Evolutionary conservation across 83 land plant species (phyloP), one percentile per base, ranked within the genome.

Genomic region (Picea mariana): DNA sequence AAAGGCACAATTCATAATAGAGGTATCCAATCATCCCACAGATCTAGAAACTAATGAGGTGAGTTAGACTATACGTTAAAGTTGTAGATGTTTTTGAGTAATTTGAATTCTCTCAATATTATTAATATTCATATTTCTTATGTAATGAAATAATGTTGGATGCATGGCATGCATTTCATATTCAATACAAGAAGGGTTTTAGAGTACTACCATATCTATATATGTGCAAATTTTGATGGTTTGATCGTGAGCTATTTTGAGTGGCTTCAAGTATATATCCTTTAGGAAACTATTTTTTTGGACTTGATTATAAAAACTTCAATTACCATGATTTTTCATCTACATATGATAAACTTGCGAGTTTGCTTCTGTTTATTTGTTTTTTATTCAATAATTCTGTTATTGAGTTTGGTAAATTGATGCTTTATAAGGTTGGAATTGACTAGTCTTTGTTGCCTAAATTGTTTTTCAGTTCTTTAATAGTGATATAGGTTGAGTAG

Each of bases 201-300:
- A 26, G 89, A 21, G 87, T 96, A 61, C 86, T 94, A 15, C 95
- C 98, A 62, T 95, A 96, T 82, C 34, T 65, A 21, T n/a, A 92
- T 96, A 26, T 91, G 84, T 82, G 98, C 98, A 61, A 96, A 96
- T 84, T 86, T 94, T 52, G 98, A 97, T 52, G 98, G 98, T 52
- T 97, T 96, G 55, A 96, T 95, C 79, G 97, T 96, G 23, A 96
- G 97, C 85, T 96, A 96, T 75, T 96, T 96, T 65, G 98, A 96
- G 89, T 96, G 98, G 98, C 97, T 96, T 84, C 97, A 96, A 97
- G 98, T 94, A 88, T 27, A 59, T 16, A 16, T 83, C 11, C 31
- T 47, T 17, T 20, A 75, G 6, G 16, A 59, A 73, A 12, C 49
- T 77, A 75, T 75, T 63, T 23, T 16, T 76, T 76, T n/a, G 24